Conservation (phyloP, 768 basidiomycete species). For the Suillus placidus region DNA sequence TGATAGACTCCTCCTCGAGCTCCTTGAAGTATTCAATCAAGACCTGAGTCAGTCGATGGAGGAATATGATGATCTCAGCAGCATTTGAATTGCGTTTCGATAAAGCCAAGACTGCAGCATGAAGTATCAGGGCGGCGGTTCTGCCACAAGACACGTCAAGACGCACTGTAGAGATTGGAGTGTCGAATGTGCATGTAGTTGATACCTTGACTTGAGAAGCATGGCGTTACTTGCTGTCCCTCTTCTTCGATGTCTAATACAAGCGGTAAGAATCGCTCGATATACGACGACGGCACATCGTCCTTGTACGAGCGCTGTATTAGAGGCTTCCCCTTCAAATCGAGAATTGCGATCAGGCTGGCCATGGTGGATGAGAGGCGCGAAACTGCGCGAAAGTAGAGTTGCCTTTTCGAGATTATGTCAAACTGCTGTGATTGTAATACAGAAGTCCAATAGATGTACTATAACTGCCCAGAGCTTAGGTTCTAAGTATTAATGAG, state of each 20-base stretch:
- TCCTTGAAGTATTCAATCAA: constrained; percentile 99
- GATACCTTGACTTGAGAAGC: constrained; percentile 92
- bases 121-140: not conserved
- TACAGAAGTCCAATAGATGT: not conserved
- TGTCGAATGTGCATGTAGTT: constrained; percentile 99
- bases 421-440: not conserved
- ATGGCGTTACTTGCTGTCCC: constrained; percentile 93
- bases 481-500: not conserved
- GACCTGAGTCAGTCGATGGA: constrained; percentile 91
- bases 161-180: constrained; percentile 93
- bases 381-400: not conserved
- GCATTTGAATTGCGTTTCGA: constrained; percentile 97
- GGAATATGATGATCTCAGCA: constrained; percentile 93
- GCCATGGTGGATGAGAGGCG: constrained; percentile 42
- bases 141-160: not conserved
- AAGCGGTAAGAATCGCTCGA: constrained; percentile 93
- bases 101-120: constrained; percentile 78
- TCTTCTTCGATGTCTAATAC: constrained; percentile 97
- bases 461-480: not conserved
- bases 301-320: constrained; percentile 97
- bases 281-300: constrained; percentile 85
- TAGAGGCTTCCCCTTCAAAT: constrained; percentile 97
- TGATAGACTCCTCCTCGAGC: constrained; percentile 97
- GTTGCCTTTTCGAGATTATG: constrained; percentile 6
- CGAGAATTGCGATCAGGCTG: constrained; percentile 88